These are phyloP conservation scores for Plenodomus tracheiphilus DNA, from an alignment of 2,329 filamentous ascomycete species.

Conservation along the genomic window DNA sequence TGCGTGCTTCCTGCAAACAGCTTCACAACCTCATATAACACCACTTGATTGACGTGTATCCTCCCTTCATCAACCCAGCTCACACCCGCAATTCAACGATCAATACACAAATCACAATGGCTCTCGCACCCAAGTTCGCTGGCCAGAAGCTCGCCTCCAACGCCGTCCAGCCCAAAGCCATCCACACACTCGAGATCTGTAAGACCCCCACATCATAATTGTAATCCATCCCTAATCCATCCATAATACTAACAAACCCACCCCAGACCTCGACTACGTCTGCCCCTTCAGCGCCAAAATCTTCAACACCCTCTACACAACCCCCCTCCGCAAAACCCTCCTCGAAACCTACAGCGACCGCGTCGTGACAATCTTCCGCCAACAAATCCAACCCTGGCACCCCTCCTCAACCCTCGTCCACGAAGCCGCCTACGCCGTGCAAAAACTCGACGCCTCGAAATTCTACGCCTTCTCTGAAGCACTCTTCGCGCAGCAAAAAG, in stretches of 20 bases:
- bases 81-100: background rate
- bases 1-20: constrained; percentile 17
- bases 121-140: constrained; percentile 75
- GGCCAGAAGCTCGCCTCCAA: constrained; percentile 67
- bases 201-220: constrained; percentile 16
- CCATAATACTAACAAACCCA: background rate
- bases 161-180: constrained; percentile 46
- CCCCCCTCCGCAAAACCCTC: constrained; percentile 66
- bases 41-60: background rate
- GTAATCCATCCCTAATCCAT: constrained; percentile 53
- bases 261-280: constrained; percentile 81
- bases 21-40: background rate
- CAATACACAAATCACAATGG: constrained; percentile 56
- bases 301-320: constrained; percentile 74
- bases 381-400: constrained; percentile 95
- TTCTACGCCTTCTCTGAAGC: constrained; percentile 80
- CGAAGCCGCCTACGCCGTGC: constrained; percentile 82
- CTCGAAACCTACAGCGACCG: constrained; percentile 63
- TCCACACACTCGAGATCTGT: constrained; percentile 61
- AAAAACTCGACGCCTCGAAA: constrained; percentile 67
- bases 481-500: constrained; percentile 70
- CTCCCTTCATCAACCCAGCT: background rate
- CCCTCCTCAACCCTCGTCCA: constrained; percentile 71
- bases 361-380: constrained; percentile 80
- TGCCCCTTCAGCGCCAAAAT: constrained; percentile 77